These are phyloP conservation scores for Lomentospora prolificans DNA, from an alignment of 2,329 filamentous ascomycete species.

Conservation along the genomic window DNA sequence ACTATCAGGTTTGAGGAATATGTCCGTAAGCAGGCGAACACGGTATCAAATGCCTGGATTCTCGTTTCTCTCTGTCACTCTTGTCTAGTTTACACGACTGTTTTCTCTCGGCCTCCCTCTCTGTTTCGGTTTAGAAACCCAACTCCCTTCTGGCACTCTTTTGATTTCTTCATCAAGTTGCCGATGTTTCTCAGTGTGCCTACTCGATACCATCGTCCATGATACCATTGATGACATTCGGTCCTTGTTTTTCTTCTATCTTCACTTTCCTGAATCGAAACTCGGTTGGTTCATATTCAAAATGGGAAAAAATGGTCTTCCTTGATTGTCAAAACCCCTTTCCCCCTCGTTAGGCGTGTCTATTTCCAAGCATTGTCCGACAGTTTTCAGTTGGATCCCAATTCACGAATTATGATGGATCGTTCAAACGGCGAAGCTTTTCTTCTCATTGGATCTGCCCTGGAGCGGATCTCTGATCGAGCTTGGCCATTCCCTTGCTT, in stretches of 20 bases:
- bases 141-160: conserved; percentile 3
- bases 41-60: conserved; percentile 9
- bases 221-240: conserved; percentile 3
- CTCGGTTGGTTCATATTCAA: too few relatives aligned
- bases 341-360: neutral
- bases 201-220: neutral
- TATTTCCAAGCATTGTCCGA: neutral
- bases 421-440: neutral
- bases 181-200: neutral
- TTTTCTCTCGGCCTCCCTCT: neutral
- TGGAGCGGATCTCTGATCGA: neutral
- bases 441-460: neutral
- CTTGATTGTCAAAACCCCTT: neutral
- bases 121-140: neutral
- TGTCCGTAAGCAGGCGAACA: conserved; percentile 9
- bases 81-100: neutral
- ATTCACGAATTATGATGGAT: neutral
- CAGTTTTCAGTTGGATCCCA: neutral
- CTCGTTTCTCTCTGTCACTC: conserved; percentile 6
- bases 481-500: neutral
- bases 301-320: neutral
- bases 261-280: neutral
- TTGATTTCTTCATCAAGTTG: neutral
- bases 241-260: neutral
- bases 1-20: conserved; percentile 16